These are phyloP conservation scores for Neurospora sp. DNA, from an alignment of 495 filamentous ascomycete genomes.

Conservation along the genomic window DNA sequence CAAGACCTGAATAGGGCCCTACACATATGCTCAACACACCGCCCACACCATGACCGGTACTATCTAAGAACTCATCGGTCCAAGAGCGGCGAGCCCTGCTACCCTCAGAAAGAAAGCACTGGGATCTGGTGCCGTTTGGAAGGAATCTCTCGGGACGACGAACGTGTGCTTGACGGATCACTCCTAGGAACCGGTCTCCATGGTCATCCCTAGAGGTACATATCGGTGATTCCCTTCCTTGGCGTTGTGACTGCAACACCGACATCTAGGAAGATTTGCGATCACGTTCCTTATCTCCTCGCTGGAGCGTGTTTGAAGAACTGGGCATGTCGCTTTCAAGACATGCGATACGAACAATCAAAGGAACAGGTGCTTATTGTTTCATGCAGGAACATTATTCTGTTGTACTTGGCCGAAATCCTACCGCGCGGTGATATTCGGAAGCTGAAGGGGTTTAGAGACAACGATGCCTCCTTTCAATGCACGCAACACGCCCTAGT, in stretches of 20 bases:
- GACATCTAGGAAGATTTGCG: background rate
- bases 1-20: background rate
- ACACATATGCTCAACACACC: background rate
- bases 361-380: background rate
- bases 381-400: background rate
- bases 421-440: background rate
- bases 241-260: background rate
- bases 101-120: background rate
- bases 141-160: background rate
- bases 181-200: background rate
- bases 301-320: background rate
- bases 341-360: background rate
- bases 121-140: background rate
- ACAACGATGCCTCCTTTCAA: background rate
- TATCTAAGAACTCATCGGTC: background rate
- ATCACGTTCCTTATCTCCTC: background rate
- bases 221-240: background rate
- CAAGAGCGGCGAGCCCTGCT: background rate
- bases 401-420: background rate
- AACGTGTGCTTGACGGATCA: background rate
- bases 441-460: background rate
- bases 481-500: background rate
- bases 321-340: background rate
- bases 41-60: background rate
- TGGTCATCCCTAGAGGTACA: background rate